Evolutionary conservation across 2,329 filamentous ascomycete genomes (phyloP).

Genomic region (Colletotrichum zoysiae): DNA sequence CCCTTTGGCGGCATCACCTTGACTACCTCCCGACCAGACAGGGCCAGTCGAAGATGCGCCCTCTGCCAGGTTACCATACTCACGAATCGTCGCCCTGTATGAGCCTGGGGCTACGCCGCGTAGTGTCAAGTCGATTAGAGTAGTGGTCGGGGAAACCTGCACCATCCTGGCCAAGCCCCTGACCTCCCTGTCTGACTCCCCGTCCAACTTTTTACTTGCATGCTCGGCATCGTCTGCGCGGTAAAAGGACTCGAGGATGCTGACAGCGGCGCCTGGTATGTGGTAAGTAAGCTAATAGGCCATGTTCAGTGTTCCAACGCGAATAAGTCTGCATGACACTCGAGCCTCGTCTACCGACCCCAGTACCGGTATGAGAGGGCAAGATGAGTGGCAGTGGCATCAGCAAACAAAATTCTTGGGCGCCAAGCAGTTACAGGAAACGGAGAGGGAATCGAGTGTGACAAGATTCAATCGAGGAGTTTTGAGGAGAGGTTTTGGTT

Average conservation of each 20-base stretch:
- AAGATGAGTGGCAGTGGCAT: constrained; percentile 23
- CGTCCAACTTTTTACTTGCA: constrained; percentile 49
- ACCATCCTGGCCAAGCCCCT: constrained; percentile 94
- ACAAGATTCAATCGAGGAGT: neutral
- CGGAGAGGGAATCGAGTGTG: neutral
- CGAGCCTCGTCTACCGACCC: constrained; percentile 18
- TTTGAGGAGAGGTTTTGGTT: constrained; percentile 36
- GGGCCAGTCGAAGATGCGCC: constrained; percentile 87
- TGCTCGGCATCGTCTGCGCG: constrained; percentile 61
- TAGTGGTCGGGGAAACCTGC: constrained; percentile 82
- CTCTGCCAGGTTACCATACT: constrained; percentile 86
- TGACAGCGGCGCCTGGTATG: constrained; percentile 80
- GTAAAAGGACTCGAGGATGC: constrained; percentile 88
- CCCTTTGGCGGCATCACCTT: constrained; percentile 59
- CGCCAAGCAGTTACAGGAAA: constrained; percentile 36
- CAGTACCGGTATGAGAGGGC: constrained; percentile 29
- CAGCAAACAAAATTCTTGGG: constrained; percentile 32
- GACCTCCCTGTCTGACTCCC: constrained; percentile 68
- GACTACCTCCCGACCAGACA: constrained; percentile 74
- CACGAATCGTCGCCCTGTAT: constrained; percentile 87
- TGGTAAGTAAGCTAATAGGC: constrained; percentile 27
- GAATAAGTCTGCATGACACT: constrained; percentile 15
- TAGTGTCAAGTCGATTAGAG: constrained; percentile 88
- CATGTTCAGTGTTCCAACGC: neutral
- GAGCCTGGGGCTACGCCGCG: constrained; percentile 83